phyloP scores from a whole-genome alignment of 192 early-diverging fungal genomes.

The Gorgonomyces haynaldii region DNA sequence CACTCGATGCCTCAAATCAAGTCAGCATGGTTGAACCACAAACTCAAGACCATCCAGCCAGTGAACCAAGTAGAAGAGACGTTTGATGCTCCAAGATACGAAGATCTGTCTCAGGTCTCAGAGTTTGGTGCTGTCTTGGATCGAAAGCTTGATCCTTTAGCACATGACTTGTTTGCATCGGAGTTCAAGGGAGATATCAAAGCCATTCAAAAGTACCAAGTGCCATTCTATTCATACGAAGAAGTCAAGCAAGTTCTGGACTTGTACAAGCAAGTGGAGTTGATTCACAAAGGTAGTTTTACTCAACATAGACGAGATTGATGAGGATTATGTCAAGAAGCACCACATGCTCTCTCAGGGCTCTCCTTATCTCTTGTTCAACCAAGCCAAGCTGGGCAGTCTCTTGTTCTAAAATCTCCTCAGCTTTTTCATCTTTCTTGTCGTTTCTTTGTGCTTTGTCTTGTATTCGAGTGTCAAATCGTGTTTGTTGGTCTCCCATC shows the following conservation, averaged over 20 bases:
- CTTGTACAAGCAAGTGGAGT: slow-evolving; percentile 1
- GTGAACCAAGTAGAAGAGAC: neutral
- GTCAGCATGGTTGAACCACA: slow-evolving; percentile 8
- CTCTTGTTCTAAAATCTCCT: too few species aligned
- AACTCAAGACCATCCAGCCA: neutral
- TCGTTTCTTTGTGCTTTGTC: neutral
- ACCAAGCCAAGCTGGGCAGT: too few species aligned
- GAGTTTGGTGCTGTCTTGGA: too few species aligned
- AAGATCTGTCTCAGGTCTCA: too few species aligned
- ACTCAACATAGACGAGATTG: neutral
- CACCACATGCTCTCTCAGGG: slow-evolving; percentile 7
- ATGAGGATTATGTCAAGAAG: slow-evolving; percentile 2
- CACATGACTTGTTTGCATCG: neutral
- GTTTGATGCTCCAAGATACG: neutral
- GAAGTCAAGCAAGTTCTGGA: neutral
- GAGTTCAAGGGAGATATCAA: neutral
- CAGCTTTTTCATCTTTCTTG: too few species aligned
- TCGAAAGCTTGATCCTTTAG: neutral
- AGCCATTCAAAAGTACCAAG: neutral
- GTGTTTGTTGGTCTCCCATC: slow-evolving; percentile 1
- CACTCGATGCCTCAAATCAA: slow-evolving; percentile 9
- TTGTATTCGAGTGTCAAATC: slow-evolving; percentile 2
- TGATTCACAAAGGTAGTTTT: neutral
- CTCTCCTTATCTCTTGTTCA: neutral
- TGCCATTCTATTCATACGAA: neutral